Percentiles rank a stretch among this genome's conserved stretches.
phyloP scores from a whole-genome alignment of 257 asterid genomes.

The Plectranthus barbatus region DNA sequence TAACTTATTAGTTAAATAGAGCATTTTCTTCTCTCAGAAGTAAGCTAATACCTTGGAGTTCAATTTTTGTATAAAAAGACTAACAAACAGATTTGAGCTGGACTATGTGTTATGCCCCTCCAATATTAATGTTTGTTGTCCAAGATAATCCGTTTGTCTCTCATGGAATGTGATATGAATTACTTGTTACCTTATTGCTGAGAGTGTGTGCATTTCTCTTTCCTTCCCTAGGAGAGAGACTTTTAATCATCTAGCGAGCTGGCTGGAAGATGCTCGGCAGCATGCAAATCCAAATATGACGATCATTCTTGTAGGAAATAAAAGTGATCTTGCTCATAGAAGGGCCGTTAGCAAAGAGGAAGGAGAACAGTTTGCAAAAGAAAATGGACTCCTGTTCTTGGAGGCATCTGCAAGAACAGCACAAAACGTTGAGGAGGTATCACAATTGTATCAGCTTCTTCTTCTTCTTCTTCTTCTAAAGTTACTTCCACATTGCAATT shows the following conservation, averaged over 20 bases:
- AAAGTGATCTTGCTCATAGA: conserved; percentile 66
- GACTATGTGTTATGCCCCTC: neutral
- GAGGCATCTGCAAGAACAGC: conserved; percentile 82
- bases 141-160: neutral
- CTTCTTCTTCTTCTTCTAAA: no score
- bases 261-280: conserved; percentile 84
- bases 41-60: no score
- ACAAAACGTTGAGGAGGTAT: conserved; percentile 79
- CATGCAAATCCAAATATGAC: conserved; percentile 81
- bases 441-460: neutral
- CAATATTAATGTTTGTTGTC: neutral
- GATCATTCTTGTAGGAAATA: conserved; percentile 68
- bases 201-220: neutral
- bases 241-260: conserved; percentile 70
- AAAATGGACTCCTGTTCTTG: conserved; percentile 62
- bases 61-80: no score
- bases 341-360: conserved; percentile 82
- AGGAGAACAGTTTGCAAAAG: conserved; percentile 83
- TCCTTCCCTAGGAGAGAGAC: conserved; percentile 52
- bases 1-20: neutral
- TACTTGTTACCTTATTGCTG: neutral
- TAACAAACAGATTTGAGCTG: neutral
- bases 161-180: neutral
- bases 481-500: neutral
- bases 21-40: no score